phyloP scores from a whole-genome alignment of 768 basidiomycete species.

The Wakefieldia striispora region DNA sequence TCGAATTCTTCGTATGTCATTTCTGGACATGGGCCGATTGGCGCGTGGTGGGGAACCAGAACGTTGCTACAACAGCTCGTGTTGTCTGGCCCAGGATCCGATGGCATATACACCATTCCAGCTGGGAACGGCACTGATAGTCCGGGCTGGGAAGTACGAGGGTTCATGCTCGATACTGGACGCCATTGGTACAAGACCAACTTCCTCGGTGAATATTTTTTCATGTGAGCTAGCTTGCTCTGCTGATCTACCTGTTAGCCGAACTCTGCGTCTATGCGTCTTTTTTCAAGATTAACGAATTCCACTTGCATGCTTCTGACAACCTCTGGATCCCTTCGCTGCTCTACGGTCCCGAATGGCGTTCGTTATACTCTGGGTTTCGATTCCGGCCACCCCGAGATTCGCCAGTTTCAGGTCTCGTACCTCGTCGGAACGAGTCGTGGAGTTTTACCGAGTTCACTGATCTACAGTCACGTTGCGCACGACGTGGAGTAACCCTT shows the following conservation, averaged over 20 bases:
- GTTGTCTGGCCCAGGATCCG: conserved; percentile 13
- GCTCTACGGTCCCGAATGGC: conserved; percentile 39
- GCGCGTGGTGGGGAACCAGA: conserved; percentile 45
- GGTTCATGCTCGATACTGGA: conserved; percentile 47
- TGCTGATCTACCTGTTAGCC: conserved; percentile 22
- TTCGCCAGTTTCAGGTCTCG: conserved; percentile 35
- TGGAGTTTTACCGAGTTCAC: conserved; percentile 35
- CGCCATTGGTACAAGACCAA: conserved; percentile 42
- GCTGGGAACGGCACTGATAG: conserved; percentile 36
- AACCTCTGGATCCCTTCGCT: conserved; percentile 42
- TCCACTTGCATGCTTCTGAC: conserved; percentile 45
- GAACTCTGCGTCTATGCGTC: conserved; percentile 45
- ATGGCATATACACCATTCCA: conserved; percentile 23
- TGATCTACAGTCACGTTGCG: conserved; percentile 36
- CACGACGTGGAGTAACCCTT: conserved; percentile 37
- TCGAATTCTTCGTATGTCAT: conserved; percentile 30
- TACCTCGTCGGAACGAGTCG: conserved; percentile 40
- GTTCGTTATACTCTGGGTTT: conserved; percentile 40
- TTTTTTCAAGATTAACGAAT: conserved; percentile 45
- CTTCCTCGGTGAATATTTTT: conserved; percentile 33
- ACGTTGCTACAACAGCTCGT: conserved; percentile 42
- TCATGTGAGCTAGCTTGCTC: background rate
- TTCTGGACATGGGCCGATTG: conserved; percentile 34
- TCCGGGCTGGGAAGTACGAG: conserved; percentile 45
- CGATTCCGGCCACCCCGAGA: conserved; percentile 37